These are phyloP conservation scores for Aspergillus candidus DNA, from an alignment of 2,329 filamentous ascomycete genomes.

Conservation along the genomic window DNA sequence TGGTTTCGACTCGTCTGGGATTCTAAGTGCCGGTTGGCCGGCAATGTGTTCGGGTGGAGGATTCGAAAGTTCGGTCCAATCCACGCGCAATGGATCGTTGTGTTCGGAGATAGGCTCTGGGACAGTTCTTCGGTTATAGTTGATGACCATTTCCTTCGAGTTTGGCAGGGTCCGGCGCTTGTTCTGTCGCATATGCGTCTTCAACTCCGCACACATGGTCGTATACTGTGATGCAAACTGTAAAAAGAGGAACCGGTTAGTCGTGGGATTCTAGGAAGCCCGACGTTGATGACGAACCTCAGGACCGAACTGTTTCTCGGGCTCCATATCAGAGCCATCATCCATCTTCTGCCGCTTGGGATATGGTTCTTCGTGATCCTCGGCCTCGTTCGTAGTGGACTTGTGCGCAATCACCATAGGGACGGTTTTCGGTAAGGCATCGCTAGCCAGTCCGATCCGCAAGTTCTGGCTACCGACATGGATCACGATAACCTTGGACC, in stretches of 20 bases:
- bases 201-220: constrained; percentile 79
- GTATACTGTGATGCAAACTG: constrained; percentile 62
- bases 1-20: constrained; percentile 82
- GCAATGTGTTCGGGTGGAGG: constrained; percentile 72
- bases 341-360: constrained; percentile 60
- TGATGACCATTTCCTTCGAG: constrained; percentile 89
- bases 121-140: constrained; percentile 80
- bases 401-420: constrained; percentile 87
- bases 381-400: constrained; percentile 71
- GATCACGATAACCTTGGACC: constrained; percentile 89
- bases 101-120: constrained; percentile 87
- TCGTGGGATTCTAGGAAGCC: not conserved
- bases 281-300: constrained; percentile 51
- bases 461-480: constrained; percentile 94
- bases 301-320: constrained; percentile 80
- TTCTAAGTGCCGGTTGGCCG: constrained; percentile 72
- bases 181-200: constrained; percentile 82
- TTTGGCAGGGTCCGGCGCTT: constrained; percentile 96
- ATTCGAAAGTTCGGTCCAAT: constrained; percentile 78
- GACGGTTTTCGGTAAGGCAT: constrained; percentile 87
- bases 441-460: constrained; percentile 89
- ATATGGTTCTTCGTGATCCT: constrained; percentile 71
- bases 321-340: constrained; percentile 44
- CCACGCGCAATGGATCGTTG: constrained; percentile 87
- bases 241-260: constrained; percentile 2